Conservation (phyloP, 2,329 filamentous ascomycete genomes). For the Torrubiellomyces zombiae region DNA sequence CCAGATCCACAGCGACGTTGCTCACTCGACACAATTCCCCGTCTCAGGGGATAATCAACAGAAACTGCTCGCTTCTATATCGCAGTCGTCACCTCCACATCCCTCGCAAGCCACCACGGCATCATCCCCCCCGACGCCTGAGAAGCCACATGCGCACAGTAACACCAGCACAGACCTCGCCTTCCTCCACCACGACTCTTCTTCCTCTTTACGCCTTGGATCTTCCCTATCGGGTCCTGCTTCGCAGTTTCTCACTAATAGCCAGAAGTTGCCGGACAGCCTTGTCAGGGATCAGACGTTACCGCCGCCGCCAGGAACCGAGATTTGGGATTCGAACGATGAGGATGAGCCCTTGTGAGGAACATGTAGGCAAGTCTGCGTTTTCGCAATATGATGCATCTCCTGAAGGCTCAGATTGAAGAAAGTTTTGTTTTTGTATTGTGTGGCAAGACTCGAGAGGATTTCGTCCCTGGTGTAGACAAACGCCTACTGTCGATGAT, state of each 20-base stretch:
- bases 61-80: slow-evolving; percentile 6
- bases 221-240: slow-evolving; percentile 8
- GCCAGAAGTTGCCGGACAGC: slow-evolving; percentile 35
- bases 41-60: slow-evolving; percentile 9
- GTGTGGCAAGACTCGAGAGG: too few species aligned
- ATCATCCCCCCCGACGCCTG: slow-evolving; percentile 18
- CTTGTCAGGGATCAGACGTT: slow-evolving; percentile 19
- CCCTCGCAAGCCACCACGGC: slow-evolving; percentile 21
- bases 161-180: slow-evolving; percentile 1
- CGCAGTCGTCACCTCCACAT: slow-evolving; percentile 6
- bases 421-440: slow-evolving; percentile 1
- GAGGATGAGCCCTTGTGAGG: slow-evolving; percentile 9
- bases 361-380: too few species aligned
- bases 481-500: too few species aligned
- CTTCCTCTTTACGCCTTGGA: too few species aligned
- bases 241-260: slow-evolving; percentile 33
- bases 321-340: slow-evolving; percentile 22
- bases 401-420: too few species aligned
- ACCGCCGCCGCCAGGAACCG: slow-evolving; percentile 11
- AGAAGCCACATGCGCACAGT: slow-evolving; percentile 6
- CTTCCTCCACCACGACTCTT: slow-evolving; percentile 5
- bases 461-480: too few species aligned
- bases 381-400: too few species aligned
- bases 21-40: slow-evolving; percentile 19
- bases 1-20: slow-evolving; percentile 30